phyloP scores from a whole-genome alignment of 1,284 basidiomycete genomes.

The Xanthoconium separans region DNA sequence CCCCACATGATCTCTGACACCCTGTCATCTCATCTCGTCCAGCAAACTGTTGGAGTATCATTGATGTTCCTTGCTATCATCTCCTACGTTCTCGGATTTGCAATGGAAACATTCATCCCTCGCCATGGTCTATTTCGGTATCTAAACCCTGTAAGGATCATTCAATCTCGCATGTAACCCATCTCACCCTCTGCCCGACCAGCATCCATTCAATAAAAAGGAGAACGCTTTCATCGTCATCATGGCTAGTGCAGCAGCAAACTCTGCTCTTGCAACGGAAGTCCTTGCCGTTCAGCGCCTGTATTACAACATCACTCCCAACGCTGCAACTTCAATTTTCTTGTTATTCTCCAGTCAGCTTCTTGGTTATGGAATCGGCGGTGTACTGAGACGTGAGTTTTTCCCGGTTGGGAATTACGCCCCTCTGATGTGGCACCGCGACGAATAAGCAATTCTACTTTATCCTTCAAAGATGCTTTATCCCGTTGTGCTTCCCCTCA shows the following conservation, averaged over 20 bases:
- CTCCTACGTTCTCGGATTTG: conserved; percentile 41
- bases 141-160: conserved; percentile 52
- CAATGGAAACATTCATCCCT: conserved; percentile 47
- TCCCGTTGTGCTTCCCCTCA: conserved; percentile 51
- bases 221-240: conserved; percentile 67
- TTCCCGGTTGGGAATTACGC: conserved; percentile 6
- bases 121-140: conserved; percentile 46
- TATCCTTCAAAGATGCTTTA: conserved; percentile 70
- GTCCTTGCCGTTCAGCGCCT: conserved; percentile 62
- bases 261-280: conserved; percentile 63
- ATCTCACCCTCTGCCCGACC: neutral
- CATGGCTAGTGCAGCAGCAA: conserved; percentile 65
- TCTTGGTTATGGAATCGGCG: conserved; percentile 60
- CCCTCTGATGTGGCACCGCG: conserved; percentile 19
- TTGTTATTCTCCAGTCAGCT: conserved; percentile 62
- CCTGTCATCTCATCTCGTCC: neutral
- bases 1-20: neutral
- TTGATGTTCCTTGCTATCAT: conserved; percentile 51
- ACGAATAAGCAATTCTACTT: conserved; percentile 43
- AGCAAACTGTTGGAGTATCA: conserved; percentile 52
- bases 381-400: conserved; percentile 49
- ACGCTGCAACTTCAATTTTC: conserved; percentile 53
- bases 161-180: conserved; percentile 13
- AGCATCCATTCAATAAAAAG: conserved; percentile 45
- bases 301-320: conserved; percentile 55